Base-by-base conservation (phyloP, 176 grass and related monocot genomes). In the Coix lacrymajobi region DNA sequence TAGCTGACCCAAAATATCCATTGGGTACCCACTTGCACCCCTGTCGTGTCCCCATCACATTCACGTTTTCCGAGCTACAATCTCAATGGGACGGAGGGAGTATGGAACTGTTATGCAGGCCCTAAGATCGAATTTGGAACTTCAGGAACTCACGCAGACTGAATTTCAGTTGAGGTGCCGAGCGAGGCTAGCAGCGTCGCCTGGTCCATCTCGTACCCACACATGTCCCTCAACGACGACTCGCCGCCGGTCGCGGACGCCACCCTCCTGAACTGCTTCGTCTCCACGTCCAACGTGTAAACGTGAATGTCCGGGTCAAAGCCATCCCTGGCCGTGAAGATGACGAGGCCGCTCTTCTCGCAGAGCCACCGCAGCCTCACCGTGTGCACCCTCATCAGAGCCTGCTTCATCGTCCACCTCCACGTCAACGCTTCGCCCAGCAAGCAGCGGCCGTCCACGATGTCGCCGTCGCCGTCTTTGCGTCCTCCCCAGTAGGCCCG, bases 131-230 rank as follows among this genome's bases (percentile, higher is more conserved):
- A n/a, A n/a, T n/a, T n/a, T n/a, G n/a, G n/a, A n/a, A n/a, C n/a
- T n/a, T n/a, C n/a, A n/a, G n/a, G n/a, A n/a, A n/a, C n/a, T n/a
- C n/a, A n/a, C n/a, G n/a, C n/a, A n/a, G n/a, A n/a, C n/a, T n/a
- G n/a, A n/a, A n/a, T n/a, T n/a, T n/a, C n/a, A n/a, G n/a, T n/a
- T n/a, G n/a, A n/a, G n/a, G n/a, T n/a, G n/a, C n/a, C 36, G 6
- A 70, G 83, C 64, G 31, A 66, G 38, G 83, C 65, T 8, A 78
- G 51, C 29, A 85, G 40, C 29, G 64, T 43, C 20, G 62, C 74
- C 1, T 25, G 26, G 51, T 70, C 83, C 83, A 79, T 86, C 76
- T 64, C 84, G 76, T 52, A 79, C 28, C 84, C 84, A 51, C 71
- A 75, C 1, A 75, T 61, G 43, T 84, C 82, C 33, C 17, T 43